These are phyloP conservation scores for Apocynum venetum DNA, from an alignment of 257 asterid species.

Conservation along the genomic window DNA sequence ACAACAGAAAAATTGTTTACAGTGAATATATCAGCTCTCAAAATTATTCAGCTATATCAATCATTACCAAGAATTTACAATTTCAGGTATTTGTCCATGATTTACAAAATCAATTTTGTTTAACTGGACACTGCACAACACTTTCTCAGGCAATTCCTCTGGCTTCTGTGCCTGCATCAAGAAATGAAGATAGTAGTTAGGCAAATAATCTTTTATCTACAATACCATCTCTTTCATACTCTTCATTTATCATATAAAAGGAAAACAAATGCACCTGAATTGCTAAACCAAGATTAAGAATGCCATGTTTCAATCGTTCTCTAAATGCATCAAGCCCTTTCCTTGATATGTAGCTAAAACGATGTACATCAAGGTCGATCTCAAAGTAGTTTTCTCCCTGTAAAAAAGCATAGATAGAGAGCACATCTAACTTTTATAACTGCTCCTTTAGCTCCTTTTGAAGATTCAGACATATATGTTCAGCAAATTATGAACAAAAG, in stretches of 20 bases:
- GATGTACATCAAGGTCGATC: constrained; percentile 90
- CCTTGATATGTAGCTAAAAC: constrained; percentile 85
- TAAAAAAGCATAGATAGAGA: constrained; percentile 9
- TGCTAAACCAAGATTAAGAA: constrained; percentile 78
- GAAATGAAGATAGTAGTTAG: background rate
- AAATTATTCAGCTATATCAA: background rate
- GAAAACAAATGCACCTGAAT: constrained; percentile 59
- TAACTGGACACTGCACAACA: constrained; percentile 69
- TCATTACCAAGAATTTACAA: constrained; percentile 24
- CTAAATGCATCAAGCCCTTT: constrained; percentile 75
- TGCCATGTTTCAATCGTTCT: constrained; percentile 67
- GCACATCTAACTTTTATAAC: background rate
- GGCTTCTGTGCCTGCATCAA: constrained; percentile 64
- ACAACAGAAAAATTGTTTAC: background rate
- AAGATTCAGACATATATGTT: background rate
- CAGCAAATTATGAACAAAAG: background rate
- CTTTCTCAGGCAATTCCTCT: constrained; percentile 83
- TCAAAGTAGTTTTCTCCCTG: constrained; percentile 85
- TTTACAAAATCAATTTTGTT: constrained; percentile 66
- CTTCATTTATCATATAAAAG: background rate
- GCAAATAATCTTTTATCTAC: background rate
- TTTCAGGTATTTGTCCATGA: constrained; percentile 55
- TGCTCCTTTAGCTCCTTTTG: background rate
- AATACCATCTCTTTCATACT: background rate
- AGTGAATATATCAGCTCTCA: background rate